Percentiles rank a stretch among this genome's conserved stretches.
phyloP scores from a whole-genome alignment of 108 stramenopile genomes.

The Aurantiochytrium sp. region DNA sequence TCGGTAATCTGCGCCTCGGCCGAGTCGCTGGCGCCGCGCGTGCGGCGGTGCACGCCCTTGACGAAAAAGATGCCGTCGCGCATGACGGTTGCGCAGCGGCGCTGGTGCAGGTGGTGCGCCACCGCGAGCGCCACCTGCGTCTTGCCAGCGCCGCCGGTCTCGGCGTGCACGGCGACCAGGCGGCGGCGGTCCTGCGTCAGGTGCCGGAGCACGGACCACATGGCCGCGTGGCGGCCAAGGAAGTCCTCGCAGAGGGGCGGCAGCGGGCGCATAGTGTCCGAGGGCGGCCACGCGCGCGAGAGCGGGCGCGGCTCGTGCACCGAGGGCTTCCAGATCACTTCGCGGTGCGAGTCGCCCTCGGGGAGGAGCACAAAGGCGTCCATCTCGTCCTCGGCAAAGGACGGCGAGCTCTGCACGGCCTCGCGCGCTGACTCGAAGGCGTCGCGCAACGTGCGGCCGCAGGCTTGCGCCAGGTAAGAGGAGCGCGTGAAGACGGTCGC shows the following conservation, averaged over 20 bases:
- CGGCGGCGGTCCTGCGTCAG: neutral
- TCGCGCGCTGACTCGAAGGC: slow-evolving; percentile 20
- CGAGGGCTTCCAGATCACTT: neutral
- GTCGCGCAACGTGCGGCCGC: slow-evolving; percentile 24
- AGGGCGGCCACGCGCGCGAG: neutral
- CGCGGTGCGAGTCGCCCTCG: neutral
- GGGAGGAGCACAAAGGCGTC: slow-evolving; percentile 24
- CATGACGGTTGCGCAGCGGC: neutral
- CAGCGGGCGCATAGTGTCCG: neutral
- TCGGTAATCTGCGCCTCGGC: neutral
- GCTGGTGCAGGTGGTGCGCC: slow-evolving; percentile 23
- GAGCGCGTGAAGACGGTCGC: neutral
- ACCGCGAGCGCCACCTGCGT: neutral
- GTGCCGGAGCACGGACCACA: neutral
- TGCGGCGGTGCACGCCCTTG: neutral
- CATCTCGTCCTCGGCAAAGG: neutral
- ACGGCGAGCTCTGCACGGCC: slow-evolving; percentile 4
- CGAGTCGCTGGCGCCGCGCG: neutral
- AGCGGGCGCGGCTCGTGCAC: neutral
- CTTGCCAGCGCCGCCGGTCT: neutral
- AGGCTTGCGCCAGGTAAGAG: slow-evolving; percentile 4
- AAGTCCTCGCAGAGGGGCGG: slow-evolving; percentile 18
- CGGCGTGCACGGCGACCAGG: neutral
- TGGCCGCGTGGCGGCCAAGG: neutral
- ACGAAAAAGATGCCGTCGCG: neutral